phyloP scores from a whole-genome alignment of 345 rosid species.

The Mangifera indica region DNA sequence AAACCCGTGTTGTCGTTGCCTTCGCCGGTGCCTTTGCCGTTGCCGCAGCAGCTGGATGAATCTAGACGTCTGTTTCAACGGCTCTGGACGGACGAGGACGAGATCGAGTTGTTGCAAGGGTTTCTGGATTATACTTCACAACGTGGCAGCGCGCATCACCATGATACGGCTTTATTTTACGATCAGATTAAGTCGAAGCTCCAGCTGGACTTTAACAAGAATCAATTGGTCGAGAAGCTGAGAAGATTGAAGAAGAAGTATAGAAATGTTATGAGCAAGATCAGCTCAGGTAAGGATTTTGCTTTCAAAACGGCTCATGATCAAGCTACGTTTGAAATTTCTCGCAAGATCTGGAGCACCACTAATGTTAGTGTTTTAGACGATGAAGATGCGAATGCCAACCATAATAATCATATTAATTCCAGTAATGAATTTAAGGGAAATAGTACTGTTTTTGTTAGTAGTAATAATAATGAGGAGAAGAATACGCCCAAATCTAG shows the following conservation, averaged over 20 bases:
- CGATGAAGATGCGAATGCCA: conserved; percentile 60
- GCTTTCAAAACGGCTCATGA: conserved; percentile 85
- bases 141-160: conserved; percentile 60
- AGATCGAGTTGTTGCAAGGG: conserved; percentile 95
- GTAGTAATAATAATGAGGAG: conserved; percentile 27
- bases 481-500: conserved; percentile 45
- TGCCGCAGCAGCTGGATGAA: conserved; percentile 57
- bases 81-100: conserved; percentile 98
- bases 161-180: conserved; percentile 86
- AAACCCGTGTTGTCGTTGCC: no score
- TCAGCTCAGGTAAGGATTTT: conserved; percentile 83
- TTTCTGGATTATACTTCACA: conserved; percentile 72
- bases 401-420: conserved; percentile 26
- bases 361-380: conserved; percentile 61
- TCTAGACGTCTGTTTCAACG: conserved; percentile 84
- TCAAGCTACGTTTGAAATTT: conserved; percentile 93
- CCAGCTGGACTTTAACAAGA: conserved; percentile 96
- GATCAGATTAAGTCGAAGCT: conserved; percentile 92
- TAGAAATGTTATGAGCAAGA: conserved; percentile 66
- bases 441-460: background rate
- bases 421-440: conserved; percentile 15
- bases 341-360: conserved; percentile 84
- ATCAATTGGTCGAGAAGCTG: conserved; percentile 93
- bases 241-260: conserved; percentile 92
- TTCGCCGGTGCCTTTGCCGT: conserved; percentile 4